phyloP scores from a whole-genome alignment of 306 rosid genomes.

The Vigna angularis region DNA sequence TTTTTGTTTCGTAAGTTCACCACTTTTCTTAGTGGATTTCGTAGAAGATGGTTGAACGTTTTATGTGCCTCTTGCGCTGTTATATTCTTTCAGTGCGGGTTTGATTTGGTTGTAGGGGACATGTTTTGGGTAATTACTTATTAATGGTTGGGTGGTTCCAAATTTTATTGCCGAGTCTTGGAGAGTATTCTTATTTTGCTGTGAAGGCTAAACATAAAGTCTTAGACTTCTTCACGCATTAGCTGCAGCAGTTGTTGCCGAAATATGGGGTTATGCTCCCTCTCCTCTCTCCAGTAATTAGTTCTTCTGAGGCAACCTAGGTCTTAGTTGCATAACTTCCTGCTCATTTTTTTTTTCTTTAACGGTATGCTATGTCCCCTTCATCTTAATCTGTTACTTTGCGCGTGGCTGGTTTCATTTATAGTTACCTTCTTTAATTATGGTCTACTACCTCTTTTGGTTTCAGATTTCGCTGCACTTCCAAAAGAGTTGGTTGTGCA shows the following conservation, averaged over 20 bases:
- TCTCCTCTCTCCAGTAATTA: neutral
- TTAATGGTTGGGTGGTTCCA: neutral
- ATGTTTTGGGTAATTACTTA: neutral
- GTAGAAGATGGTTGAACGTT: neutral
- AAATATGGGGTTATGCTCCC: neutral
- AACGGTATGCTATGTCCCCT: neutral
- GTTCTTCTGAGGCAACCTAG: neutral
- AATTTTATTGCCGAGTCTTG: constrained; percentile 1
- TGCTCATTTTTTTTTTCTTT: neutral
- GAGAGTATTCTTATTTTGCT: neutral
- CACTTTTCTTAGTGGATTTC: neutral
- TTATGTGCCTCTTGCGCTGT: neutral
- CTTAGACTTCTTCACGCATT: neutral
- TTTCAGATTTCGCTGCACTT: constrained; percentile 61
- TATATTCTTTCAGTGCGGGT: neutral
- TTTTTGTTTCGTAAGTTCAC: neutral
- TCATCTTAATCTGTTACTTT: neutral
- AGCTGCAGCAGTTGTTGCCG: constrained; percentile 4
- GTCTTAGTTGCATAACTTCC: neutral
- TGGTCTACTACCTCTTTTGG: neutral
- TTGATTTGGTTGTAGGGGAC: neutral
- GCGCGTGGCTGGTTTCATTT: constrained; percentile 1
- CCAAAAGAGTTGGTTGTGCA: constrained; percentile 57
- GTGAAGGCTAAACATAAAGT: constrained; percentile 2
- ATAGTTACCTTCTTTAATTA: neutral